phyloP scores from a whole-genome alignment of 495 filamentous ascomycete genomes.

The Darksidea phi region DNA sequence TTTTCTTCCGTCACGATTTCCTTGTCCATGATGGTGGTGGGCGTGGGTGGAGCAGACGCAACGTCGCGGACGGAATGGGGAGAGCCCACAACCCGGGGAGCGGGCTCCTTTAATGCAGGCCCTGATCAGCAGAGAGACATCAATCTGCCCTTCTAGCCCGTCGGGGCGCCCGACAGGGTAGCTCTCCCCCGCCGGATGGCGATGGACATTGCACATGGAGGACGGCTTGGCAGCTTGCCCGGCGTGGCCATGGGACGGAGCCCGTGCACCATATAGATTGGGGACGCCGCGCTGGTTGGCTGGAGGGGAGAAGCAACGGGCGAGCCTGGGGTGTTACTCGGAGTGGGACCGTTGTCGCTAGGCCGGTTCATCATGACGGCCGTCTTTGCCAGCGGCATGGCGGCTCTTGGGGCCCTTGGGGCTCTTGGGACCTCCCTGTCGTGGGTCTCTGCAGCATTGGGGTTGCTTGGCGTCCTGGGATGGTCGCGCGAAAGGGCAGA shows the following conservation, averaged over 20 bases:
- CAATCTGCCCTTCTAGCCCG: conserved; percentile 15
- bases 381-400: conserved; percentile 11
- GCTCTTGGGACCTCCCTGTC: conserved; percentile 20
- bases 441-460: conserved; percentile 5
- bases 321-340: not conserved
- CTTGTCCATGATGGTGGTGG: conserved; percentile 17
- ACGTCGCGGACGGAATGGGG: not conserved
- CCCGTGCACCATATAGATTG: conserved; percentile 13
- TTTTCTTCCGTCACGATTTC: conserved; percentile 17
- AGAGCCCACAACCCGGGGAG: conserved; percentile 11
- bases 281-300: conserved; percentile 15
- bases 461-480: conserved; percentile 13
- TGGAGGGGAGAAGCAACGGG: not conserved
- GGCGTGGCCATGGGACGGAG: not conserved
- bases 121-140: conserved; percentile 22
- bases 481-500: not conserved
- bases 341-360: too few species aligned
- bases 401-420: conserved; percentile 1
- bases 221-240: conserved; percentile 15
- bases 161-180: conserved; percentile 29
- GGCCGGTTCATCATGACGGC: not conserved
- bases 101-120: conserved; percentile 15
- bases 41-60: not conserved
- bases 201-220: conserved; percentile 9
- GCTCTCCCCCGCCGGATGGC: not conserved